Conservation (phyloP, 73 alveolate genomes). For the Paramecium sexaurelia region DNA sequence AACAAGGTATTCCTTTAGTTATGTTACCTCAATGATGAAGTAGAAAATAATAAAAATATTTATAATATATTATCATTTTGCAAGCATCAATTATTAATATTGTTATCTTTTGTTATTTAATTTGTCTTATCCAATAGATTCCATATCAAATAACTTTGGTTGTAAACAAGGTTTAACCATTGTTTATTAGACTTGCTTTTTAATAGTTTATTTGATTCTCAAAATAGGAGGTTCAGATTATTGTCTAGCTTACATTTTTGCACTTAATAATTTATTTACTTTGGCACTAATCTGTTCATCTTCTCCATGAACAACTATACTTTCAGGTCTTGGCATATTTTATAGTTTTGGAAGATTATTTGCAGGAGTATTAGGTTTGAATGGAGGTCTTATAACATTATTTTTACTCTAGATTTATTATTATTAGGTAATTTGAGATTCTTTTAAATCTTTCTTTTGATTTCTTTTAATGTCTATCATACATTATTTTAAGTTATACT, state of each 20-base stretch:
- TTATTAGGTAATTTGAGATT: background rate
- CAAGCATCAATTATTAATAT: background rate
- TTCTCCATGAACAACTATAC: background rate
- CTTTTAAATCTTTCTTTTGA: conserved; percentile 1
- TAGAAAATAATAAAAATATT: background rate
- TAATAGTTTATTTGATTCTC: background rate
- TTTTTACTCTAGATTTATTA: background rate
- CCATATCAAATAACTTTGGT: conserved; percentile 15
- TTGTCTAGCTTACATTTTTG: background rate
- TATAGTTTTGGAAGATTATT: background rate
- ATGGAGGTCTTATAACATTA: background rate
- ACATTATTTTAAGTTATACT: background rate
- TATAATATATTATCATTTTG: background rate
- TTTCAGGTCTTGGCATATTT: conserved; percentile 17
- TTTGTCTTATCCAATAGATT: conserved; percentile 10
- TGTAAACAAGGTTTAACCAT: background rate
- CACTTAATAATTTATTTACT: background rate
- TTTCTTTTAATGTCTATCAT: background rate
- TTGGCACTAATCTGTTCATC: background rate
- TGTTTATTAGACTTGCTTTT: background rate
- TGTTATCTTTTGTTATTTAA: background rate
- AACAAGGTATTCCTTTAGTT: conserved; percentile 30
- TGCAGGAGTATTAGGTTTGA: background rate
- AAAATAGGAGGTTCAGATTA: background rate
- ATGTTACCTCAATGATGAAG: conserved; percentile 17